Base-by-base conservation (phyloP, 768 basidiomycete genomes). In the Porphyrellus cyaneotinctus region DNA sequence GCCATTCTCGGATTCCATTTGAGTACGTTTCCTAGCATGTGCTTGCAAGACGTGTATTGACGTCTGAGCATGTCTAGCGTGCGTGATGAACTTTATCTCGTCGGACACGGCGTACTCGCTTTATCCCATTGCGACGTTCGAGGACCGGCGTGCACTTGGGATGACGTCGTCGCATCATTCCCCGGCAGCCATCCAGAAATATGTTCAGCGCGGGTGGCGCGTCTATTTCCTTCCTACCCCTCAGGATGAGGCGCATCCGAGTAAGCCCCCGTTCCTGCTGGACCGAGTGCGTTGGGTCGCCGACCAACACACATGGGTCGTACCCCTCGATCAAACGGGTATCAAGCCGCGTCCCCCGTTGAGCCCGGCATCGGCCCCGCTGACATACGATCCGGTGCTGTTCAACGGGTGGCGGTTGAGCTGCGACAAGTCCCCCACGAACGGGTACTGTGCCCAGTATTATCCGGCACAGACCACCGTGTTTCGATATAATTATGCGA, bases 1-100 rank as follows among this genome's bases (percentile, higher is more conserved):
- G 63, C 14, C 69, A 73, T 81, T n/a, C 49, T 80, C 2, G 58
- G 58, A 8, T 80, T 79, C 48, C 80, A 81, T 50, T 76, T 74
- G 0, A 78, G 79, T 80, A 36, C 24, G 77, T 64, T 13, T 0
- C 26, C 11, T 2, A 9, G 26, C 14, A n/a, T 15, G n/a, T 13
- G 42, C 35, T 18, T 18, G 17, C n/a, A 0, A 9, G n/a, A 2
- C n/a, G 35, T 5, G 35, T 18, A 9, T 11, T 18, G 36, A 37
- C 36, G 18, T 8, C n/a, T n/a, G 10, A 10, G n/a, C 36, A 17
- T 13, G 3, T 22, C 18, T n/a, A 58, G 57, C 52, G 18, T 54
- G 47, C 5, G 57, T 58, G 18, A 58, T 59, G 58, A 79, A 79
- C 51, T 50, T 77, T 1, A 75, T 79, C 52, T 65, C 72, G 0